Evolutionary conservation across 2,329 filamentous ascomycete species (phyloP), one percentile per base, ranked within the genome.

Genomic region (Fusarium gaditjirri): DNA sequence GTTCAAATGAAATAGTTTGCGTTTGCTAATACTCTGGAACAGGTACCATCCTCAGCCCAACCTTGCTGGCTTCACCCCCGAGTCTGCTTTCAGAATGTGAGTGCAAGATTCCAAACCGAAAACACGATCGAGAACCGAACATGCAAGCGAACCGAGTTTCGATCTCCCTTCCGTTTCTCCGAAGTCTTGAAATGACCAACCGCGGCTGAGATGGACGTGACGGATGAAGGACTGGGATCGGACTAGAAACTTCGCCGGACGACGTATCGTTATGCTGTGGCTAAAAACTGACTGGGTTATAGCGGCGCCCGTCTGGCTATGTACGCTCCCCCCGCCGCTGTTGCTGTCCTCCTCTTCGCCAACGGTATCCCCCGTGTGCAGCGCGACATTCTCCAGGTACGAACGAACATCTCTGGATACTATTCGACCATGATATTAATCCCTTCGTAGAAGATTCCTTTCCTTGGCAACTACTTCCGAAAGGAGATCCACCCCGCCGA

Each of bases 31-130:
- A 61, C 63, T 42, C 27, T 33, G 64, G 43, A 65, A 59, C 56
- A 92, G 90, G 81, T 91, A 91, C 84, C 84, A 86, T 75, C 84
- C 84, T 81, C 87, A 90, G 81, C 83, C 86, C 55, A 85, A 91
- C 77, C 58, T 90, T 70, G 80, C 79, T 53, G 88, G 89, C 74
- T 84, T 84, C 79, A 89, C 88, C 42, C 35, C 83, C 42, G 84
- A 85, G 81, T 81, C 84, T 73, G 76, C 84, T 43, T 75, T 83
- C 67, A 79, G 82, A 80, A 76, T 88, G 89, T 91, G 86, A 87
- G 86, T 84, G 14, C 14, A 27, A 17, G 16, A 10, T 4, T 17
- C 23, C 13, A 14, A 17, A n/a, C 31, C 21, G 25, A 47, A 29
- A 33, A 39, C 8, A 21, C 41, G 36, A 60, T 44, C 39, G 49